Evolutionary conservation across 1,284 basidiomycete species (phyloP), one percentile per base, ranked within the genome.

Genomic region (Ceratobasidium sp.): DNA sequence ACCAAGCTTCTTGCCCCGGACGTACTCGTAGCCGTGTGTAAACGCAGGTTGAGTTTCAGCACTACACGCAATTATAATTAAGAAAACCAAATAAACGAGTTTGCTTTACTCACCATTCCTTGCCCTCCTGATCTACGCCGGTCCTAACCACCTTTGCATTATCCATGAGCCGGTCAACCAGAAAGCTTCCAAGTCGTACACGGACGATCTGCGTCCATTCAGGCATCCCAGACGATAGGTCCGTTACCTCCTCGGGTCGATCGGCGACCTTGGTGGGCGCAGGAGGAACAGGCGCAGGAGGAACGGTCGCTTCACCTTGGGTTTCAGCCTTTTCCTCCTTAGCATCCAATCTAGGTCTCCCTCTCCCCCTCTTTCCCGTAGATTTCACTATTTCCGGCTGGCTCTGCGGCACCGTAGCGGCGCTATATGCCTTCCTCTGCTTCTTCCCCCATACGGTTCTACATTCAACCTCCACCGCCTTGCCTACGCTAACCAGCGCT

Each of bases 1-100:
- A 53, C 97, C 97, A 5, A 98, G 89, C 85, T 96, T 97, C 82
- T 93, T 93, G 0, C 97, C 97, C 23, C 95, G 91, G n/a, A 94
- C 84, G 83, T 98, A 98, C 86, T 99, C 97, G 84, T 98, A 98
- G 1, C 92, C 89, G 83, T 98, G 96, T 80, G 92, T 93, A 86
- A 99, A 97, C 0, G 97, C 97, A 0, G 95, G 95, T 82, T 99
- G 97, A 20, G 89, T 87, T 86, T 99, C 97, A 61, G 6, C 10
- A 23, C 42, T 26, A 23, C 5, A 46, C 33, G 26, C 72, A 64
- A 64, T 55, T 26, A 13, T 28, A n/a, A 18, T 20, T 13, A 15
- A 7, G 26, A 13, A 28, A n/a, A n/a, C n/a, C 28, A 18, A n/a
- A 28, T 55, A 46, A 10, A 33, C 42, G 23, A n/a, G 13, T 1